Percentiles rank a stretch among this genome's conserved stretches.
These are phyloP conservation scores for Betula pendula DNA, from an alignment of 306 rosid genomes.

Conservation along the genomic window DNA sequence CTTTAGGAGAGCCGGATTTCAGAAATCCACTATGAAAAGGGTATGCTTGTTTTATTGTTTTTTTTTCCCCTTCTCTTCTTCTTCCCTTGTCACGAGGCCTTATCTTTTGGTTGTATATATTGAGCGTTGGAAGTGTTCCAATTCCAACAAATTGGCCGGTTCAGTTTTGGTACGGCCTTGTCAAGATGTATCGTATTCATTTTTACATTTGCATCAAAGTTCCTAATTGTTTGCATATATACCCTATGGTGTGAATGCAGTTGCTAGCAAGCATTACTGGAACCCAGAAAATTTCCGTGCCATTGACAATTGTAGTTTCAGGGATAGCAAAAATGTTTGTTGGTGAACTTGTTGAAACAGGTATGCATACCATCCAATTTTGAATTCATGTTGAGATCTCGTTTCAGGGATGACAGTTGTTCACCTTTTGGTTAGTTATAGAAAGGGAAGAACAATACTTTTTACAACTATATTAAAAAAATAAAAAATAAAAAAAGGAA, in stretches of 20 bases:
- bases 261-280: slow-evolving; percentile 81
- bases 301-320: slow-evolving; percentile 87
- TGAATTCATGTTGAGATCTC: not conserved
- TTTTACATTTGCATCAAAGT: not conserved
- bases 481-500: not conserved
- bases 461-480: not conserved
- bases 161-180: not conserved
- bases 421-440: not conserved
- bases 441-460: not conserved
- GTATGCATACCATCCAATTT: slow-evolving; percentile 33
- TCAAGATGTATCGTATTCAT: not conserved
- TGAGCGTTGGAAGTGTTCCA: not conserved
- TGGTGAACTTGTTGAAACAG: slow-evolving; percentile 92
- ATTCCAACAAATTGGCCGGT: not conserved
- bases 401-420: not conserved
- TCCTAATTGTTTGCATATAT: not conserved
- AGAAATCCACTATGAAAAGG: slow-evolving; percentile 89
- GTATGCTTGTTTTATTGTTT: slow-evolving; percentile 37
- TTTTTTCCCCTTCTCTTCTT: not conserved
- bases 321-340: slow-evolving; percentile 94
- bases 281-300: slow-evolving; percentile 80
- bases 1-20: slow-evolving; percentile 91
- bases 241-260: slow-evolving; percentile 41
- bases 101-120: not conserved
- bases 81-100: not conserved